Evolutionary conservation across 768 basidiomycete genomes (phyloP), one percentile per base, ranked within the genome.

Genomic region (Phylloporus sp.): DNA sequence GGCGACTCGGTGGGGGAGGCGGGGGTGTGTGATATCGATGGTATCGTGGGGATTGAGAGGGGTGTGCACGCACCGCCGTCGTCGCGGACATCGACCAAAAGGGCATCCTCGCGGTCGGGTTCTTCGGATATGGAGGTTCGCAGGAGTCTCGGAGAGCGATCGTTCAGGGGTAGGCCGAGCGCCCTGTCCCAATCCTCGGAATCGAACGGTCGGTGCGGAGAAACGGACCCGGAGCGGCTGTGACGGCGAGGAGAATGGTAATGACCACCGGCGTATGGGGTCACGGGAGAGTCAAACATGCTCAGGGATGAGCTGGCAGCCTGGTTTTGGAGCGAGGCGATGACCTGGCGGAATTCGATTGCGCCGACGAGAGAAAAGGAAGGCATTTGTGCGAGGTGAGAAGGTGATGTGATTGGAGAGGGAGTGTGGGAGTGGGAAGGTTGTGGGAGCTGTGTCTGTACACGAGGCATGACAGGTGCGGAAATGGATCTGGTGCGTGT

Each of bases 361-460:
- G 96, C 96, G 9, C 95, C 91, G 5, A 98, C 79, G 2, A 99
- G 78, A 3, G 95, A 97, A 58, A 91, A 91, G 0, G 86, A 89
- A 3, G 86, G 87, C 67, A 90, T 77, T 50, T 80, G 78, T 9
- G 67, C 64, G 29, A 71, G 64, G 20, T 67, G 65, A 53, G 70
- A 49, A 20, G 73, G 49, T 0, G 61, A 49, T 21, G 63, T 68
- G 7, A 73, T 60, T 6, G 80, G 77, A 2, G 84, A 79, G 11
- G 79, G 71, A 7, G 79, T 72, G 21, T 71, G 75, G 9, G 61
- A 56, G 43, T 69, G 67, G 9, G 77, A 62, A 17, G 68, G 70
- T 26, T 60, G 61, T 9, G 77, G 71, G 4, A 74, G 52, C n/a
- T 72, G 67, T 6, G 69, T 68, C 36, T 68, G 65, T 17, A 73